A percentile compares a stretch with the other conserved stretches of the same genome.
Conservation (phyloP, 2,329 filamentous ascomycete species). For the Zasmidium cellare region DNA sequence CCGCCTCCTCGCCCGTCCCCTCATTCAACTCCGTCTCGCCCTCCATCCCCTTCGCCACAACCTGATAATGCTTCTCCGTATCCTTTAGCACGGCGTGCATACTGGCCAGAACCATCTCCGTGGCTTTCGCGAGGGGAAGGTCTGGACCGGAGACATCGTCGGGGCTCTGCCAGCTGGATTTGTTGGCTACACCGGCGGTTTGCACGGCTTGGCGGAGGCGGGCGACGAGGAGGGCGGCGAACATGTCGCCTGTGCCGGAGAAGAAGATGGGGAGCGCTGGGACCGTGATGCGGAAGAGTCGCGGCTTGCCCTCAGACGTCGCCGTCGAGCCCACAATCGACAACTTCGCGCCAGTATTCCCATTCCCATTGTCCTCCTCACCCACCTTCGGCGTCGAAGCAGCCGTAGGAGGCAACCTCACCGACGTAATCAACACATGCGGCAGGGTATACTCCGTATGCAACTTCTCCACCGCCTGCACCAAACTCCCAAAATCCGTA, state of each 20-base stretch:
- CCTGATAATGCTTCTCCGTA: constrained; percentile 66
- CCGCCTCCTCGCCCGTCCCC: constrained; percentile 41
- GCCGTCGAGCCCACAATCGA: constrained; percentile 76
- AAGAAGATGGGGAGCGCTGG: constrained; percentile 91
- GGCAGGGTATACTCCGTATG: constrained; percentile 74
- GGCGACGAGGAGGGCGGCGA: constrained; percentile 85
- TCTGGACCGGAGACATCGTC: constrained; percentile 69
- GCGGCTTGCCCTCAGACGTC: constrained; percentile 62
- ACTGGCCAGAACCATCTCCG: constrained; percentile 83
- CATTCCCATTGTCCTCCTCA: constrained; percentile 3
- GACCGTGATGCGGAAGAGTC: constrained; percentile 86
- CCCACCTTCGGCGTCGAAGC: constrained; percentile 45
- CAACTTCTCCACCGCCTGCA: constrained; percentile 71
- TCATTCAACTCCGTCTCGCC: constrained; percentile 49
- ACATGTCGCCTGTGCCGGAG: constrained; percentile 97
- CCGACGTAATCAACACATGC: constrained; percentile 90
- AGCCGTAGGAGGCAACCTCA: constrained; percentile 62
- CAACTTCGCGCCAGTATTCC: constrained; percentile 22
- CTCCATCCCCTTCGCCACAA: constrained; percentile 56
- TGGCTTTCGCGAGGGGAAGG: constrained; percentile 78
- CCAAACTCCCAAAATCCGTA: constrained; percentile 69
- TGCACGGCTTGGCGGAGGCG: constrained; percentile 80
- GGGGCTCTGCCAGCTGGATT: constrained; percentile 70
- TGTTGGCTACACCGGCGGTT: constrained; percentile 52
- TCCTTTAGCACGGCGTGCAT: constrained; percentile 83